Evolutionary conservation across 306 rosid genomes (phyloP), one percentile per base, ranked within the genome.

Genomic region (Quercus rubra): DNA sequence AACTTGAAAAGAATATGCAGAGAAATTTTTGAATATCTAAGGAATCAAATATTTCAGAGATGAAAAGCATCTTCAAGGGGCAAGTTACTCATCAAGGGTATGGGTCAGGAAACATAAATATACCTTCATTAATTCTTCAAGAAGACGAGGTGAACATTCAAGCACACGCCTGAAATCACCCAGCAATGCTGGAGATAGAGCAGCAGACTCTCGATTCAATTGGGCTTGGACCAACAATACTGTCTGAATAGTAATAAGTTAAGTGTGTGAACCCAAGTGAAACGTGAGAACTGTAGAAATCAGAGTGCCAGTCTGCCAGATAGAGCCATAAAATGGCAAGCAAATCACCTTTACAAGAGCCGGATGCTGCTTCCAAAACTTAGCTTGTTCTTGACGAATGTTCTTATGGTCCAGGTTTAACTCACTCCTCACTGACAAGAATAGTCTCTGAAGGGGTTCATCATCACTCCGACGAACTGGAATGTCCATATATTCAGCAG

Each of bases 361-460:
- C 70, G 99, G 99, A 89, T 91, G 98, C 86, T 96, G 98, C 88
- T 93, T 93, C 99, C 97, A 91, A 90, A 96, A 96, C 85, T 96
- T 96, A 55, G 98, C 93, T 81, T 96, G 98, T 88, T 96, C 99
- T 85, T 96, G 99, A 90, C 93, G 93, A 72, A 93, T 93, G 90
- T 93, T 96, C 88, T 96, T 96, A 71, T 90, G 98, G 89, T 96
- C 98, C 80, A 96, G 91, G 88, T 96, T 96, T 81, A 96, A 84
- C 90, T 96, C 99, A 87, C 99, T 93, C 80, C 98, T 88, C 59
- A 96, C 98, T 78, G 91, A 83, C 98, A 93, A 83, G 77, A 96
- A 96, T 61, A 96, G 91, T 91, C 90, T 93, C 79, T 96, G 99
- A 74, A 93, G 97, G 63, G 99, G 99, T 59, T 93, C 99, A 66